Evolutionary conservation across 1,284 basidiomycete genomes (phyloP).

Genomic region (Apiotrichum brassicae): DNA sequence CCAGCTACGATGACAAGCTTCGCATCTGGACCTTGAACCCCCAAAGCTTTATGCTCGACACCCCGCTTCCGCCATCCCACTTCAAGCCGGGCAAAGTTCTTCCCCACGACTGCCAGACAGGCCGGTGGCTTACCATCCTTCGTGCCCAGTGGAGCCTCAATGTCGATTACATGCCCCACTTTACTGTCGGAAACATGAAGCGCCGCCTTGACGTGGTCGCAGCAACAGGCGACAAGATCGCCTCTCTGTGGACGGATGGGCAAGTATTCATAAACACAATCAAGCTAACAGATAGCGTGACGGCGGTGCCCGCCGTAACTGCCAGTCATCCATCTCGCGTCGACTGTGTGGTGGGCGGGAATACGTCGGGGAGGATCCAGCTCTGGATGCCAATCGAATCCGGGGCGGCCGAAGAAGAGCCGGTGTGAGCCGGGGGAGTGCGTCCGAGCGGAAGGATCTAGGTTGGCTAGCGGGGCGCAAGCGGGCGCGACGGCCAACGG

Average conservation of each 20-base stretch:
- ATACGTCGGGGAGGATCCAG: slow-evolving; percentile 44
- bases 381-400: slow-evolving; percentile 38
- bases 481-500: no score
- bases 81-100: slow-evolving; percentile 35
- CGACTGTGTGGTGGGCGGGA: slow-evolving; percentile 45
- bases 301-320: slow-evolving; percentile 48
- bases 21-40: slow-evolving; percentile 47
- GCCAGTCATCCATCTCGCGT: slow-evolving; percentile 44
- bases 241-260: slow-evolving; percentile 34
- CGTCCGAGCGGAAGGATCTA: no score
- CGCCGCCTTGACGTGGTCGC: slow-evolving; percentile 45
- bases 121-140: slow-evolving; percentile 49
- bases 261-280: slow-evolving; percentile 12
- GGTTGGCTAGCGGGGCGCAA: no score
- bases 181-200: slow-evolving; percentile 50
- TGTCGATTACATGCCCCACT: slow-evolving; percentile 46
- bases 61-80: slow-evolving; percentile 24
- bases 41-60: slow-evolving; percentile 24
- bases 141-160: slow-evolving; percentile 49
- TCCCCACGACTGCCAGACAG: slow-evolving; percentile 49
- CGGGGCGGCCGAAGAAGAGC: no score
- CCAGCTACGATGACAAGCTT: slow-evolving; percentile 48
- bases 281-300: slow-evolving; percentile 32
- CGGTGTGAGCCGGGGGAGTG: no score
- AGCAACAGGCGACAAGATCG: slow-evolving; percentile 40